Base-by-base conservation (phyloP, 345 rosid genomes). In the Eucalyptus dawsonii region DNA sequence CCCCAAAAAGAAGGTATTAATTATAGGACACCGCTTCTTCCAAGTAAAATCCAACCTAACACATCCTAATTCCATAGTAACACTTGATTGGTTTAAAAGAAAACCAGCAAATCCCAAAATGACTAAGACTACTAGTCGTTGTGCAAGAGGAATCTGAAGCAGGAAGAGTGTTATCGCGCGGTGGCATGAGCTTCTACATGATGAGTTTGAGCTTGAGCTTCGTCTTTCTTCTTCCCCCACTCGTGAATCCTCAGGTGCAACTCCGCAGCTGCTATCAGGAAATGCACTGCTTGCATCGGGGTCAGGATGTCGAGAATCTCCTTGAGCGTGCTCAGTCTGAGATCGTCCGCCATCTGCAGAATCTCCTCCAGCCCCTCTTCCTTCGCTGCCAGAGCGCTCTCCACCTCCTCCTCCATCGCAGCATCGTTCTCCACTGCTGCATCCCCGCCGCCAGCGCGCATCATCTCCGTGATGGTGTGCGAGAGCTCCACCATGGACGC, bases 211-310 rank as follows among this genome's bases (percentile, higher is more conserved):
- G 45, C 65, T 34, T 14, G 25, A 45, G 88, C 69, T 27, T 87
- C 90, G 50, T 92, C 94, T 24, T 54, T 90, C 88, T 89, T 90
- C 90, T 87, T 87, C 4, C 94, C 94, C 95, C 94, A 93, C 1
- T 93, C 94, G 27, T 94, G 96, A 86, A 94, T 29, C 86, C 93
- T 90, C 60, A 89, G 89, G 58, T 93, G 94, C 86, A 93, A 67
- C 94, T 94, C 94, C 6, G 94, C 94, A 6, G 93, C 93, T 37
- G 94, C 95, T 50, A 91, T 92, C 88, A 93, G 83, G 93, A 91
- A 93, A 87, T 94, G 95, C n/a, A 92, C 92, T 14, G 93, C 91
- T 87, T 93, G 94, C 17, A 86, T 53, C 42, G 94, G 92, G 81
- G 42, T 91, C 86, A 92, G 67, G 24, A 91, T 89, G 7, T 89